Evolutionary conservation across 768 basidiomycete species (phyloP).

Genomic region (Lentinus tigrinus): DNA sequence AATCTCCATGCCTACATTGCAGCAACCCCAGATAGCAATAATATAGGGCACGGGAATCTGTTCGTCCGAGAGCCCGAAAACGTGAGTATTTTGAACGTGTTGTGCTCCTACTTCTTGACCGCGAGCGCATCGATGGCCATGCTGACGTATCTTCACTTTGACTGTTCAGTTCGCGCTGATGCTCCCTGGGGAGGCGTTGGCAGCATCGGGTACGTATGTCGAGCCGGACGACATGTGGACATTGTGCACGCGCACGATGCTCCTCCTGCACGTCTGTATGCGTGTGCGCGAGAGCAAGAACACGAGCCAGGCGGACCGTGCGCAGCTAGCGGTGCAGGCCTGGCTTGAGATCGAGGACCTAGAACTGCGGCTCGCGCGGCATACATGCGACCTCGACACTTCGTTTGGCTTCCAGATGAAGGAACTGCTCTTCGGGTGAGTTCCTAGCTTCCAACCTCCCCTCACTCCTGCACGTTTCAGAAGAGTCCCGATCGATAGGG

Average conservation of each 20-base stretch:
- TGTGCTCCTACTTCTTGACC: neutral
- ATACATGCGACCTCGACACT: conserved; percentile 9
- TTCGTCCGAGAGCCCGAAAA: conserved; percentile 13
- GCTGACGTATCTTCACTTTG: neutral
- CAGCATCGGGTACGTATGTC: conserved; percentile 7
- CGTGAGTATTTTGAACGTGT: conserved; percentile 2
- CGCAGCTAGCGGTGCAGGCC: conserved; percentile 11
- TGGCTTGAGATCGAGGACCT: conserved; percentile 18
- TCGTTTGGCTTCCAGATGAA: conserved; percentile 10
- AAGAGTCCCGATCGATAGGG: no score
- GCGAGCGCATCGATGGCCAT: neutral
- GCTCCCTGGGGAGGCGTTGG: conserved; percentile 7
- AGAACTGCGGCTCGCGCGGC: conserved; percentile 6
- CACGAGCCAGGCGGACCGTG: conserved; percentile 11
- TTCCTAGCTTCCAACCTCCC: neutral
- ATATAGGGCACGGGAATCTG: neutral
- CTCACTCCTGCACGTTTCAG: neutral
- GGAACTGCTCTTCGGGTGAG: conserved; percentile 14
- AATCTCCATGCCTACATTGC: conserved; percentile 35
- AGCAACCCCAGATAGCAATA: conserved; percentile 25
- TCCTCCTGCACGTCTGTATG: conserved; percentile 10
- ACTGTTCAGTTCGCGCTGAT: conserved; percentile 7
- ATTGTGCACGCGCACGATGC: conserved; percentile 9
- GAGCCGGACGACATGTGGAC: conserved; percentile 22
- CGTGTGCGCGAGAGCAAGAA: conserved; percentile 1